Conservation (phyloP, 768 basidiomycete genomes). For the Podaxis mareebaensis region DNA sequence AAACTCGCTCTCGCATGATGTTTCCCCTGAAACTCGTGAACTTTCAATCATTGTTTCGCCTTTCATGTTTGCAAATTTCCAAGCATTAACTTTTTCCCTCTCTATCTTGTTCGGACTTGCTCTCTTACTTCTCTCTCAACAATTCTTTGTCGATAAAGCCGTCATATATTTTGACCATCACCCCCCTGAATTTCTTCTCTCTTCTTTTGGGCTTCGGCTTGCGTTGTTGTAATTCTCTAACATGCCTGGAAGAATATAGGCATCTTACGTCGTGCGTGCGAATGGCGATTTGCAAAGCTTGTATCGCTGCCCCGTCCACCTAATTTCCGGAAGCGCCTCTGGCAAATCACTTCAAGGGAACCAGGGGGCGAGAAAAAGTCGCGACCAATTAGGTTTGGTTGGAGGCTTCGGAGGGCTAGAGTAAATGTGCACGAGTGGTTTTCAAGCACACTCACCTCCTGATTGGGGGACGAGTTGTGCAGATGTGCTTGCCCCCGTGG, state of each 20-base stretch:
- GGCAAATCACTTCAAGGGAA: neutral
- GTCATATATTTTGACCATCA: neutral
- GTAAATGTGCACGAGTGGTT: slow-evolving; percentile 7
- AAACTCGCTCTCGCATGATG: slow-evolving; percentile 1
- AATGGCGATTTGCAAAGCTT: neutral
- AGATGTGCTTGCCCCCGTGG: slow-evolving; percentile 62
- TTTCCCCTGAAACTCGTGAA: neutral
- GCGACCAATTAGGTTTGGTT: neutral
- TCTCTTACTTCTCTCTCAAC: neutral
- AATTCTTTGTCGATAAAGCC: neutral
- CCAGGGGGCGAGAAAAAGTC: neutral
- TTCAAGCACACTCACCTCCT: neutral
- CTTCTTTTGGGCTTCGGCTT: slow-evolving; percentile 4
- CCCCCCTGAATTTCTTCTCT: neutral
- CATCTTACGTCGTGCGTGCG: neutral
- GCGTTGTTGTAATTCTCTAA: neutral
- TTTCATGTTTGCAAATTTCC: neutral
- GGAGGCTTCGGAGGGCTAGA: slow-evolving; percentile 5
- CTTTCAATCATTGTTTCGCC: neutral
- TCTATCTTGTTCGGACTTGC: neutral
- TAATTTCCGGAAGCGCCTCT: slow-evolving; percentile 5
- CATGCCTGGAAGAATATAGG: slow-evolving; percentile 6
- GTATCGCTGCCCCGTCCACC: neutral
- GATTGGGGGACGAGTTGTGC: slow-evolving; percentile 38
- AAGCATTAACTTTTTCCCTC: neutral